Percentiles rank a stretch among this genome's conserved stretches.
These are phyloP conservation scores for Colletotrichum sp. DNA, from an alignment of 2,329 filamentous ascomycete species.

Conservation along the genomic window DNA sequence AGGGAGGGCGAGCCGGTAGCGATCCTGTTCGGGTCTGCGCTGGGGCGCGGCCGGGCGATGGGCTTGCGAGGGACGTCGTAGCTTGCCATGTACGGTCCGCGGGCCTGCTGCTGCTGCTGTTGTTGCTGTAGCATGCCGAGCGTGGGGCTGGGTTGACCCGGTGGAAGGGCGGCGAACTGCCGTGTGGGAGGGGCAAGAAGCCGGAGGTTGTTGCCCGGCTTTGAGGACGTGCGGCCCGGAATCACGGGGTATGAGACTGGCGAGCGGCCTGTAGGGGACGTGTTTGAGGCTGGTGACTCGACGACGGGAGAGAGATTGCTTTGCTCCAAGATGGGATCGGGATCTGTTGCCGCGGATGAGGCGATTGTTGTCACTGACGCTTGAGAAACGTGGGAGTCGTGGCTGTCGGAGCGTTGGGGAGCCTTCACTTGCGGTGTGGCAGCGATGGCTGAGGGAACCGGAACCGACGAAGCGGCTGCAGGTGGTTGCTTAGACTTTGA, in stretches of 20 bases:
- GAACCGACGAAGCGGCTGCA: conserved; percentile 16
- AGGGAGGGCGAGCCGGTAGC: conserved; percentile 36
- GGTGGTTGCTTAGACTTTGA: conserved; percentile 3
- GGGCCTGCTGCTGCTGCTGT: conserved; percentile 14
- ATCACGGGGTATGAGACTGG: conserved; percentile 38
- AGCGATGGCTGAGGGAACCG: neutral
- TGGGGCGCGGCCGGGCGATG: neutral
- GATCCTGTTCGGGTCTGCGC: conserved; percentile 1
- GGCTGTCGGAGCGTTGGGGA: conserved; percentile 18
- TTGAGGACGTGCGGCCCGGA: conserved; percentile 22
- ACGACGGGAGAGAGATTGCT: conserved; percentile 52
- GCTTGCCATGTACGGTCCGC: conserved; percentile 20
- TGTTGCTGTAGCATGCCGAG: conserved; percentile 35
- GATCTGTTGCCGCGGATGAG: conserved; percentile 22
- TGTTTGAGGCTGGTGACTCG: conserved; percentile 46
- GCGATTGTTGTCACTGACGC: conserved; percentile 44
- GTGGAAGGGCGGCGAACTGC: conserved; percentile 36
- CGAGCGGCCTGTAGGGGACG: conserved; percentile 29
- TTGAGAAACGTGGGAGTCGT: conserved; percentile 27
- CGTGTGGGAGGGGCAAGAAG: conserved; percentile 37
- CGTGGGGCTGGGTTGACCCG: conserved; percentile 48
- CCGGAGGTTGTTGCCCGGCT: conserved; percentile 26
- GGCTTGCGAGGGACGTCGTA: conserved; percentile 17
- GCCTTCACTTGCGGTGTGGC: neutral
- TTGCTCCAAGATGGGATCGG: conserved; percentile 27